These are phyloP conservation scores for Pouteria campechiana DNA, from an alignment of 179 eudicot species.

Conservation along the genomic window DNA sequence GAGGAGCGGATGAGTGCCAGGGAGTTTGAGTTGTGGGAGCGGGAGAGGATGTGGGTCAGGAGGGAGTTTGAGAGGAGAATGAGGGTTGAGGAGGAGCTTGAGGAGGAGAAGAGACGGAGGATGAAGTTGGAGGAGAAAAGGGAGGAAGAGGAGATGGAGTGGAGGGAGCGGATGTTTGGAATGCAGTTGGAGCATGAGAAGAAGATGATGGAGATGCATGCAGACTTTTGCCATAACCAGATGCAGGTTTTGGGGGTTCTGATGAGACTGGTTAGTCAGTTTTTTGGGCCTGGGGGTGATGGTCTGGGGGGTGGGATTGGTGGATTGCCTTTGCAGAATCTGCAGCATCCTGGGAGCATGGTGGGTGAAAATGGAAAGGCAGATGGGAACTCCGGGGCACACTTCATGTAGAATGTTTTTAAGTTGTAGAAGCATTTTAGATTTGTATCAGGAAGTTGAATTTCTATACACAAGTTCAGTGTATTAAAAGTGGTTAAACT, in stretches of 20 bases:
- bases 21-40: slow-evolving; percentile 44
- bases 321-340: slow-evolving; percentile 44
- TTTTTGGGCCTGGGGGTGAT: slow-evolving; percentile 57
- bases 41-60: slow-evolving; percentile 37
- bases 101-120: slow-evolving; percentile 56
- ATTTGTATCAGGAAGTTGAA: too few species aligned
- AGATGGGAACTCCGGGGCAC: slow-evolving; percentile 51
- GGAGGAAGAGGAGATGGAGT: slow-evolving; percentile 80
- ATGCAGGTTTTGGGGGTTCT: slow-evolving; percentile 63
- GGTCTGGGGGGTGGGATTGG: slow-evolving; percentile 58
- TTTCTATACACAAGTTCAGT: too few species aligned
- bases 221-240: slow-evolving; percentile 78
- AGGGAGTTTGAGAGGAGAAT: slow-evolving; percentile 36
- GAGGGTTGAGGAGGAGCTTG: slow-evolving; percentile 43
- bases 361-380: slow-evolving; percentile 56
- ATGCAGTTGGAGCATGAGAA: slow-evolving; percentile 86
- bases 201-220: slow-evolving; percentile 85
- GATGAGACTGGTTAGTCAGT: slow-evolving; percentile 65
- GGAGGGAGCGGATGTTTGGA: slow-evolving; percentile 73
- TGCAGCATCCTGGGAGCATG: slow-evolving; percentile 71
- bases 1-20: slow-evolving; percentile 26
- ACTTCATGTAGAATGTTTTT: slow-evolving; percentile 45
- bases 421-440: too few species aligned
- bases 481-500: too few species aligned
- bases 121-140: slow-evolving; percentile 78